Conservation (phyloP, 2,329 filamentous ascomycete genomes). For the Aspergillus piperis region DNA sequence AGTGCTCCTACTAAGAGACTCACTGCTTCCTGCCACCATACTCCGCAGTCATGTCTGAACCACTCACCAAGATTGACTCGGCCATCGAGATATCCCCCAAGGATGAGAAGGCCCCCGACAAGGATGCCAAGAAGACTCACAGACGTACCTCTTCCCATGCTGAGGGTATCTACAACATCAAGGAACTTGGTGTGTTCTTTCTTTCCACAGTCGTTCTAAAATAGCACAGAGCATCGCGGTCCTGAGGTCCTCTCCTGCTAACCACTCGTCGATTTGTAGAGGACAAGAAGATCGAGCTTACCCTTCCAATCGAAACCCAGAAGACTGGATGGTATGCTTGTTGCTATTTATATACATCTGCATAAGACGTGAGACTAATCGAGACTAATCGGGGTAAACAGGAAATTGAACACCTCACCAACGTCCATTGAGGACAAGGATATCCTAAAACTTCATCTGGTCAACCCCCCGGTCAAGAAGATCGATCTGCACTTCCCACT, state of each 20-base stretch:
- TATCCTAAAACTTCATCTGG: slow-evolving; percentile 77
- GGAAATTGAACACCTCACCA: slow-evolving; percentile 92
- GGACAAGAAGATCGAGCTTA: slow-evolving; percentile 34
- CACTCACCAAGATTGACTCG: slow-evolving; percentile 87
- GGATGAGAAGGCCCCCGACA: slow-evolving; percentile 56
- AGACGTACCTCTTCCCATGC: slow-evolving; percentile 72
- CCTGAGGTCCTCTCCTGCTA: neutral
- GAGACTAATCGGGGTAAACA: slow-evolving; percentile 39
- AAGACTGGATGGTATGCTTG: slow-evolving; percentile 36
- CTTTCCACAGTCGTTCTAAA: neutral
- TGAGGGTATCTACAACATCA: slow-evolving; percentile 77
- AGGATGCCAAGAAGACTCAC: slow-evolving; percentile 57
- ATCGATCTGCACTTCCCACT: slow-evolving; percentile 91
- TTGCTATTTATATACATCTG: neutral
- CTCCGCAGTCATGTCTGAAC: slow-evolving; percentile 55
- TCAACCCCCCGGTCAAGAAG: slow-evolving; percentile 83
- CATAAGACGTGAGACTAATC: slow-evolving; percentile 3
- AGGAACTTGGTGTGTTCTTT: slow-evolving; percentile 73
- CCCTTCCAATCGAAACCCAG: slow-evolving; percentile 39
- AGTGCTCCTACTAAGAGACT: neutral
- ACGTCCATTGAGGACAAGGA: slow-evolving; percentile 77
- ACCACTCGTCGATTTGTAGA: slow-evolving; percentile 21
- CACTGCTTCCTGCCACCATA: slow-evolving; percentile 1
- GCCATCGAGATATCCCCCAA: slow-evolving; percentile 72
- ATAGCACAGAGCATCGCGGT: too few relatives aligned